phyloP scores from a whole-genome alignment of 306 rosid species.

The Crotalaria pallida region DNA sequence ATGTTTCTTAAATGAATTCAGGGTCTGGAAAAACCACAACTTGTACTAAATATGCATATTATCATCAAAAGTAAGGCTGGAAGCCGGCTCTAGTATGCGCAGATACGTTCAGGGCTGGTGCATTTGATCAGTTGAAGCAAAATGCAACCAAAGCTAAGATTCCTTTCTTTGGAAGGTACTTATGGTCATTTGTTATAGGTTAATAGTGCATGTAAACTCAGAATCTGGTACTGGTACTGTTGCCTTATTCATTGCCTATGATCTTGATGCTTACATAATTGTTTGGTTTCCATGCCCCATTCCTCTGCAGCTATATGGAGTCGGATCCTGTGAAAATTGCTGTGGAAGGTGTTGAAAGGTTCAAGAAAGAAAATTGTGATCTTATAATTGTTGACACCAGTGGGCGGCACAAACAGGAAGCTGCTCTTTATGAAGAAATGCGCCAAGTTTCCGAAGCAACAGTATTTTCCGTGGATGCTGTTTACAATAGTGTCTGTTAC shows the following conservation, averaged over 20 bases:
- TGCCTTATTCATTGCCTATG: background rate
- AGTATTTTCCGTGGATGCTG: constrained; percentile 37
- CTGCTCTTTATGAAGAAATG: constrained; percentile 91
- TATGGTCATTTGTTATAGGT: background rate
- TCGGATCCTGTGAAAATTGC: constrained; percentile 82
- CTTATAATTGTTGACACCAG: constrained; percentile 85
- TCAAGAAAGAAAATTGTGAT: constrained; percentile 76
- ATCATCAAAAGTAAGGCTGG: constrained; percentile 94
- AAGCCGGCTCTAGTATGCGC: constrained; percentile 96
- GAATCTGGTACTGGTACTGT: background rate
- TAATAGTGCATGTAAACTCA: constrained; percentile 1
- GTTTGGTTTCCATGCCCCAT: constrained; percentile 12
- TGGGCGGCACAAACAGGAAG: constrained; percentile 88
- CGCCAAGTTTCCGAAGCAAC: constrained; percentile 91
- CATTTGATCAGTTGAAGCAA: constrained; percentile 97
- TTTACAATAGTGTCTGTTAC: background rate
- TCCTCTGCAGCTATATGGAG: constrained; percentile 60
- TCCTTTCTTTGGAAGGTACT: constrained; percentile 93
- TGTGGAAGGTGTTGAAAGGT: constrained; percentile 75
- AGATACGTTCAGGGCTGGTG: constrained; percentile 97
- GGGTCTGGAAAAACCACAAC: constrained; percentile 94
- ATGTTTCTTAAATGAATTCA: constrained; percentile 26
- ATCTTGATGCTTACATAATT: constrained; percentile 12
- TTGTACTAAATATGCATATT: constrained; percentile 78
- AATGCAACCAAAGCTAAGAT: constrained; percentile 89